These are phyloP conservation scores for Stenocarpella maydis DNA, from an alignment of 2,329 filamentous ascomycete species.

Conservation along the genomic window DNA sequence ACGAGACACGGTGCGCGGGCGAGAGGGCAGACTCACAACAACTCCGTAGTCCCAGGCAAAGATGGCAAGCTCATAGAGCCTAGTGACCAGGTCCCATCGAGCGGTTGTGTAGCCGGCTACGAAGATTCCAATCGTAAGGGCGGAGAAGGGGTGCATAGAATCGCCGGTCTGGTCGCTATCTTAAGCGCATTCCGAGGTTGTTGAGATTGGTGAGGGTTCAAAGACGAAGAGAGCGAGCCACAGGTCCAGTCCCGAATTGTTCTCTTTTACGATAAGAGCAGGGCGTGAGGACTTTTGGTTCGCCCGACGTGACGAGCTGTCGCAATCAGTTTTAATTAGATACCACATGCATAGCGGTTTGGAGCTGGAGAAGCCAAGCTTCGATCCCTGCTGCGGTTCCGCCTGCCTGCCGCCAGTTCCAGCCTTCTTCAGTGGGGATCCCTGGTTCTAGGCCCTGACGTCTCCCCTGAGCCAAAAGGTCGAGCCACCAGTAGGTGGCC, in stretches of 20 bases:
- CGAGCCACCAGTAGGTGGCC: neutral
- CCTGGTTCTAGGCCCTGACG: conserved; percentile 13
- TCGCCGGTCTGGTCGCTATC: conserved; percentile 49
- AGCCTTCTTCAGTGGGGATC: conserved; percentile 23
- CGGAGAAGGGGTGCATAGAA: conserved; percentile 97
- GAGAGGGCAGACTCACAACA: conserved; percentile 69
- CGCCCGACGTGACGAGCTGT: conserved; percentile 17
- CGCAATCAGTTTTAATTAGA: conserved; percentile 27
- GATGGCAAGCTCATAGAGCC: conserved; percentile 94
- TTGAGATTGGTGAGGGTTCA: neutral
- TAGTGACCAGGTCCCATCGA: conserved; percentile 97
- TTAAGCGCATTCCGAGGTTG: conserved; percentile 53
- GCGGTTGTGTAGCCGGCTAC: conserved; percentile 99
- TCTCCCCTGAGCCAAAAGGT: neutral
- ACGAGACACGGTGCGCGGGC: neutral
- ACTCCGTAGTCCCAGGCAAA: conserved; percentile 99
- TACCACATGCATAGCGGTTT: conserved; percentile 16
- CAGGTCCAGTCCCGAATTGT: neutral
- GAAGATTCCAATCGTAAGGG: conserved; percentile 96
- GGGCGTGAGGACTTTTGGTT: conserved; percentile 9
- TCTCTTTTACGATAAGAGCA: conserved; percentile 18
- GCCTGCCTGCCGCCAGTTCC: conserved; percentile 18
- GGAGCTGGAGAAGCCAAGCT: conserved; percentile 26
- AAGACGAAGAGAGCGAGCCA: neutral
- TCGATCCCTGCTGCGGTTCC: conserved; percentile 1